Evolutionary conservation across 495 filamentous ascomycete genomes (phyloP), one percentile per base, ranked within the genome.

Genomic region (Oleoguttula mirabilis): DNA sequence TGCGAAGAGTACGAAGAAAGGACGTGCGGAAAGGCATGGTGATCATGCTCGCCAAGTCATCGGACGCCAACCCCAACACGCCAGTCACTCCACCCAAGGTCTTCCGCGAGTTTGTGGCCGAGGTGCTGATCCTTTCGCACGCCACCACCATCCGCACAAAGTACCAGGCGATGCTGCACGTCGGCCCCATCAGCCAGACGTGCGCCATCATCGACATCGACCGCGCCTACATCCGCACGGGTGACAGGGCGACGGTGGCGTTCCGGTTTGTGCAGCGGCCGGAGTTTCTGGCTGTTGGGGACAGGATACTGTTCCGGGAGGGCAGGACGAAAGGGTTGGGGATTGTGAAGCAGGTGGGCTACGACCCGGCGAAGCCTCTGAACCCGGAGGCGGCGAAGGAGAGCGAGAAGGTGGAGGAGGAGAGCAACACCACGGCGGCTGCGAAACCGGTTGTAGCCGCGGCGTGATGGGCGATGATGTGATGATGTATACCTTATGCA

Each of bases 11-110:
- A 0, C 72, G 85, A 20, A 66, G 90, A 17, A 93, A 90, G 64
- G 92, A 98, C 57, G 90, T 98, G 0, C 75, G 92, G 22, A 98
- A 98, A 69, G 90, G 90, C 17, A 96, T 96, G 92, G 90, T 98
- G 0, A 88, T 96, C 10, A 64, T 98, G 30, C 80, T 82, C 20
- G 50, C 50, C 32, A 95, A 88, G 63, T n/a, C n/a, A n/a, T 62
- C 76, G 30, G 82, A 87, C 23, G 71, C 76, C 14, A 50, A 55
- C 14, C 51, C 55, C 37, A 40, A 48, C 32, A 27, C 54, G 10
- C 38, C 52, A 0, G 24, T 47, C 11, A 16, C 43, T 22, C 65
- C 73, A 22, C 68, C 75, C 3, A 92, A 88, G 54, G 90, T 94
- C 5, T 81, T 82, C 59, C 75, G 84, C 25, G 88, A 95, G 55